Evolutionary conservation across 2,329 filamentous ascomycete species (phyloP), one percentile per base, ranked within the genome.

Genomic region (Epichloe hybrida): DNA sequence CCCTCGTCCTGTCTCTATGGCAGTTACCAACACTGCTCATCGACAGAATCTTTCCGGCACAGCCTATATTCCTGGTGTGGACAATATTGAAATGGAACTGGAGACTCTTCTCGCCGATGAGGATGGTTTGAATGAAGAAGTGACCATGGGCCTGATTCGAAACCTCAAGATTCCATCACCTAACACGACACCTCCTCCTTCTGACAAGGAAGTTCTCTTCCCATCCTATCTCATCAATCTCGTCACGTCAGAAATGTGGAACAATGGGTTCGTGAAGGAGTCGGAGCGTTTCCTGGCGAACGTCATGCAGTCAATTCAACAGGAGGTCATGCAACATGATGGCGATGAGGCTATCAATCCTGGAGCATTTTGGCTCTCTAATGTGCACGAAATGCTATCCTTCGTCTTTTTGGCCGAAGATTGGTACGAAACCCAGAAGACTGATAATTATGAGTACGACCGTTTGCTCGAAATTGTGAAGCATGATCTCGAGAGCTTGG

Each of bases 181-280:
- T 44, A 87, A 83, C 63, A 84, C 86, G 36, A 91, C 81, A 49
- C 90, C 91, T 20, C 85, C 90, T 49, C 91, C 93, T 11, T 95
- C 89, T 17, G 93, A 98, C 71, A 98, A 98, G 73, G 93, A 98
- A 68, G 91, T 98, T 21, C 77, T 98, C 49, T 98, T 98, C 83
- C 93, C 93, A 36, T 91, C 93, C 9, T 98, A 97, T 68, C 83
- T 98, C 60, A 98, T 98, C 75, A 98, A 98, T 69, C 77, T 98
- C 54, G 93, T 98, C 56, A 98, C 93, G 12, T 97, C 90, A 15
- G 93, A 98, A 73, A 98, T 98, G 93, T 98, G 93, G 93, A 98
- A 98, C 74, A 98, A 98, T 62, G 93, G 93, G 45, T 98, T 96
- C 64, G 93, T 98, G 61, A 98, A 98, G 74, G 93, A 98, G 70